These are phyloP conservation scores for Nemania serpens DNA, from an alignment of 2,329 filamentous ascomycete species.

Conservation along the genomic window DNA sequence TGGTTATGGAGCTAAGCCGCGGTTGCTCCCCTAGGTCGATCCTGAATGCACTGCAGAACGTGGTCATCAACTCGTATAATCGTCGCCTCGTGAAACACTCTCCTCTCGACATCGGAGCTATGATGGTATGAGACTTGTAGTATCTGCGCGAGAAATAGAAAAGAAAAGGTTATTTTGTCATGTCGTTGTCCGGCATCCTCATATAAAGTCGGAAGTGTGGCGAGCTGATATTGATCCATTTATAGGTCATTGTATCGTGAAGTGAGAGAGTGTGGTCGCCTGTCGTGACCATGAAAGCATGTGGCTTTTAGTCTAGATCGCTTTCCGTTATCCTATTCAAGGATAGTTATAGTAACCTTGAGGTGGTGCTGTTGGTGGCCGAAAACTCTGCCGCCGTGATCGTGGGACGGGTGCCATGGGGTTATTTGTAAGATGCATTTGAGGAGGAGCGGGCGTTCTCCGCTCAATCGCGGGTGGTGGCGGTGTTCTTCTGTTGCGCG, in stretches of 20 bases:
- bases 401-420: constrained; percentile 34
- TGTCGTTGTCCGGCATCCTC: constrained; percentile 9
- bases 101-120: constrained; percentile 12
- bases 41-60: constrained; percentile 26
- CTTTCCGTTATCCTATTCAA: constrained; percentile 12
- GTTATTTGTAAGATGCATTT: constrained; percentile 33
- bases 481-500: constrained; percentile 42
- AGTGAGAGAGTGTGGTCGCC: background rate
- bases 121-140: constrained; percentile 11
- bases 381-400: constrained; percentile 31
- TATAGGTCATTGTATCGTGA: background rate
- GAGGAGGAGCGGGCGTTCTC: constrained; percentile 48
- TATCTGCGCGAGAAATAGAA: constrained; percentile 12
- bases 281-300: background rate
- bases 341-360: constrained; percentile 31
- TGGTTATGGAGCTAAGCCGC: constrained; percentile 21
- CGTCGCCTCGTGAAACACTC: constrained; percentile 28
- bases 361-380: constrained; percentile 37
- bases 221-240: background rate
- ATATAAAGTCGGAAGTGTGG: constrained; percentile 2
- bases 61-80: constrained; percentile 29
- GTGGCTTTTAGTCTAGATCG: background rate
- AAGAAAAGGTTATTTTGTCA: constrained; percentile 3
- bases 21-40: constrained; percentile 15
- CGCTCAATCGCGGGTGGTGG: constrained; percentile 46